Percentiles rank a stretch among this genome's conserved stretches.
Evolutionary conservation across 2,329 filamentous ascomycete genomes (phyloP).

Genomic region (Pseudocercospora macadamiae): DNA sequence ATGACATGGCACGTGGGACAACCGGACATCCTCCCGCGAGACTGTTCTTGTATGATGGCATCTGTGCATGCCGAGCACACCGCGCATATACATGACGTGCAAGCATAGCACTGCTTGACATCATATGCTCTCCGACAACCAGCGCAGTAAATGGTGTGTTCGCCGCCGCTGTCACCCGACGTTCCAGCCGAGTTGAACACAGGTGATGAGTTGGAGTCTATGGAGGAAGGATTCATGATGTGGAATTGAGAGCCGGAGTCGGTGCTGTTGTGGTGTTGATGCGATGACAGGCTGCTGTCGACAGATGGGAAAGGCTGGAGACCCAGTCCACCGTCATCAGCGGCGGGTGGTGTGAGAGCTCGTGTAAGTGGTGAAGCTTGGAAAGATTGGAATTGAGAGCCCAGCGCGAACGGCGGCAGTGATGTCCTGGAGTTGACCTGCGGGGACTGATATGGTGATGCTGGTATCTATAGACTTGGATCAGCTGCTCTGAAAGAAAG

Average conservation of each 20-base stretch:
- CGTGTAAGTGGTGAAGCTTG: conserved; percentile 90
- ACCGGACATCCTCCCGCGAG: conserved; percentile 66
- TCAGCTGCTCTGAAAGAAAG: conserved; percentile 13
- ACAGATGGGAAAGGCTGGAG: conserved; percentile 83
- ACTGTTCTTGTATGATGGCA: conserved; percentile 74
- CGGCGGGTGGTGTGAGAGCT: conserved; percentile 77
- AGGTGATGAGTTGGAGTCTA: conserved; percentile 60
- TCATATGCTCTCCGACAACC: conserved; percentile 78
- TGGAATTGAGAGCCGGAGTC: conserved; percentile 69
- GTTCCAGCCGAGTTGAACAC: conserved; percentile 31
- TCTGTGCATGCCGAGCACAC: conserved; percentile 88
- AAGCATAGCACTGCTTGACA: conserved; percentile 85
- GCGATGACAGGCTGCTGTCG: conserved; percentile 59
- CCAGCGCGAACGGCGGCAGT: conserved; percentile 60
- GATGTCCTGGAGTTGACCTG: conserved; percentile 59
- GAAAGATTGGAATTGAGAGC: conserved; percentile 65
- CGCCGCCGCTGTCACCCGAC: conserved; percentile 12
- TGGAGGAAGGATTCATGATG: conserved; percentile 51
- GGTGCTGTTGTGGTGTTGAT: conserved; percentile 38
- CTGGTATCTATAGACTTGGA: conserved; percentile 44
- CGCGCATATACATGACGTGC: conserved; percentile 94
- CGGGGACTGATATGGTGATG: conserved; percentile 56
- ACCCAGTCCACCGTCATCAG: conserved; percentile 44
- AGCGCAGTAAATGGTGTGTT: conserved; percentile 71
- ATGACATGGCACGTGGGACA: conserved; percentile 80